Conservation (phyloP, 345 rosid genomes). For the Anacardium occidentale region DNA sequence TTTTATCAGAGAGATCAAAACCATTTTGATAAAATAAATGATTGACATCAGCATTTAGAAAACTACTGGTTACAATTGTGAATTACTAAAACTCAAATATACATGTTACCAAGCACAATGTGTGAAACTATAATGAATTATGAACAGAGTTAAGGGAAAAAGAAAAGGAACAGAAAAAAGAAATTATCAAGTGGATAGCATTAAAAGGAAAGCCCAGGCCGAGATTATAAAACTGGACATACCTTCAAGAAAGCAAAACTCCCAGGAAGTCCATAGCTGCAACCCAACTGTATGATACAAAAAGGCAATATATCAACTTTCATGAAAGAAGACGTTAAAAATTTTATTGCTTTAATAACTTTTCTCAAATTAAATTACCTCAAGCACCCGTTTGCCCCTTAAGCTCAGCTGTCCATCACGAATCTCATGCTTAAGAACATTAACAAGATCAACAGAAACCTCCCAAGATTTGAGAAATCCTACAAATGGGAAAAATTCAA, state of each 20-base stretch:
- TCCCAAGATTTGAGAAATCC: slow-evolving; percentile 87
- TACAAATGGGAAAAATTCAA: slow-evolving; percentile 28
- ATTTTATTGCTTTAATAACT: background rate
- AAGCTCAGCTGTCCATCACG: slow-evolving; percentile 98
- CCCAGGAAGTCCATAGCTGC: slow-evolving; percentile 88
- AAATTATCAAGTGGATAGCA: too few species aligned
- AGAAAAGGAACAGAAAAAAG: background rate
- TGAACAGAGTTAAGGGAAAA: background rate
- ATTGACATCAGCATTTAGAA: background rate
- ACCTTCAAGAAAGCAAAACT: slow-evolving; percentile 95
- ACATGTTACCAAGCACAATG: background rate
- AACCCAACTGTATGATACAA: slow-evolving; percentile 69
- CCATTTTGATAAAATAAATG: background rate
- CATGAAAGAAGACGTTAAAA: background rate
- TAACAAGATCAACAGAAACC: slow-evolving; percentile 78
- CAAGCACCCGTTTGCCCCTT: slow-evolving; percentile 97
- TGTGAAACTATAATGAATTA: background rate
- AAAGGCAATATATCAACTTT: slow-evolving; percentile 18
- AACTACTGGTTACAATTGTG: background rate
- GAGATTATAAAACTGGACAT: too few species aligned
- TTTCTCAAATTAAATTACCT: slow-evolving; percentile 49
- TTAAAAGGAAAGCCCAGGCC: too few species aligned
- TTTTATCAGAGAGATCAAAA: background rate
- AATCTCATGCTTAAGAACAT: slow-evolving; percentile 85
- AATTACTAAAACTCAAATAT: background rate